A percentile compares a stretch with the other conserved stretches of the same genome.
Evolutionary conservation across 2,329 filamentous ascomycete genomes (phyloP).

Genomic region (Fusarium dlaminii): DNA sequence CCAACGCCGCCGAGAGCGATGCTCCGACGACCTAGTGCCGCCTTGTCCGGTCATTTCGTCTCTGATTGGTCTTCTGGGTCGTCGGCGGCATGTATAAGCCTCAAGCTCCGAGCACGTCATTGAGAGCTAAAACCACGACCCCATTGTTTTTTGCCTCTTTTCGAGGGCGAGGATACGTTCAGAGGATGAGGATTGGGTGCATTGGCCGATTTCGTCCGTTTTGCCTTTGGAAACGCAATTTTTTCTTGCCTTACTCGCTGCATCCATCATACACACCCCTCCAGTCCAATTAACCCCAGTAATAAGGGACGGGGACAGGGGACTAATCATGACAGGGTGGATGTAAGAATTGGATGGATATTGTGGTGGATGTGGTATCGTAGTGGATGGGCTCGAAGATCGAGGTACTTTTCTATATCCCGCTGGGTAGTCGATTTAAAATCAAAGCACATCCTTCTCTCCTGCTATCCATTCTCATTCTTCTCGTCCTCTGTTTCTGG

Average conservation of each 20-base stretch:
- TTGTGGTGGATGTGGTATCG: constrained; percentile 23
- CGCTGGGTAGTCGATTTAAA: constrained; percentile 29
- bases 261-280: constrained; percentile 15
- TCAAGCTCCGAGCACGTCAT: constrained; percentile 50
- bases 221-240: constrained; percentile 39
- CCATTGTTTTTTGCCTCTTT: constrained; percentile 40
- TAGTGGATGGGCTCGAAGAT: constrained; percentile 28
- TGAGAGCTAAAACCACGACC: constrained; percentile 42
- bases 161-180: constrained; percentile 26
- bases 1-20: constrained; percentile 39
- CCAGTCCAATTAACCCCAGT: constrained; percentile 22
- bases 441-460: constrained; percentile 22
- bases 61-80: constrained; percentile 41
- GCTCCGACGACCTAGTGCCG: constrained; percentile 41
- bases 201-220: constrained; percentile 38
- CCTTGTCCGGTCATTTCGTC: constrained; percentile 3
- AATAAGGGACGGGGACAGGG: constrained; percentile 26
- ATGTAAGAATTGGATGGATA: constrained; percentile 26
- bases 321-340: constrained; percentile 35
- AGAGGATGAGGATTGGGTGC: constrained; percentile 15
- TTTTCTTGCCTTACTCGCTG: constrained; percentile 26
- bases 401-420: constrained; percentile 17
- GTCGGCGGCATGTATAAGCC: constrained; percentile 45
- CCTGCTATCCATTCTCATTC: constrained; percentile 6
- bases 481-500: constrained; percentile 20